These are phyloP conservation scores for Pseudonitzschia multiseries DNA, from an alignment of 108 stramenopile genomes.

Conservation along the genomic window DNA sequence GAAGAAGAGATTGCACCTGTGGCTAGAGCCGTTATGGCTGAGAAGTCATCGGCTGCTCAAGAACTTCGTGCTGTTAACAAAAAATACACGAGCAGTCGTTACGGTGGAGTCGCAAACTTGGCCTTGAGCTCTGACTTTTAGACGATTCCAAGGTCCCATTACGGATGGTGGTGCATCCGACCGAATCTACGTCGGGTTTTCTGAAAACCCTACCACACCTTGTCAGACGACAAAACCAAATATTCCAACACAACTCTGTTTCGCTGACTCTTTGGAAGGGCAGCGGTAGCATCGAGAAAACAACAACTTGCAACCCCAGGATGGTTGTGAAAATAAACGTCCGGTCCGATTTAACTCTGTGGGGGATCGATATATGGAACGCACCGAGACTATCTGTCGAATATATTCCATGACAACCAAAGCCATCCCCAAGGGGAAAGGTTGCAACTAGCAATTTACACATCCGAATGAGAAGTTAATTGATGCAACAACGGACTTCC, in stretches of 20 bases:
- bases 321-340: conserved; percentile 3
- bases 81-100: conserved; percentile 81
- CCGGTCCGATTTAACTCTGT: conserved; percentile 7
- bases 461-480: conserved; percentile 2
- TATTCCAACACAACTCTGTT: neutral
- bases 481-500: conserved; percentile 5
- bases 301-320: neutral
- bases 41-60: conserved; percentile 50
- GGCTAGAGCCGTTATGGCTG: conserved; percentile 64
- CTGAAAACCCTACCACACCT: neutral
- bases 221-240: neutral
- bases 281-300: conserved; percentile 15
- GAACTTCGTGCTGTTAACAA: conserved; percentile 82
- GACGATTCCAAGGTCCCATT: neutral
- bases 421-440: neutral
- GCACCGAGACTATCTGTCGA: neutral
- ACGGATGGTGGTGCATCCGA: conserved; percentile 5
- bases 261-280: conserved; percentile 23
- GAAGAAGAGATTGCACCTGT: conserved; percentile 83
- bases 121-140: conserved; percentile 45
- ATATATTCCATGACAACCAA: conserved; percentile 2
- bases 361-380: neutral
- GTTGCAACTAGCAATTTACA: conserved; percentile 1
- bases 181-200: neutral
- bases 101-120: conserved; percentile 78